Evolutionary conservation across 441 rosid species (phyloP).

Genomic region (Pelargonium hybrid): DNA sequence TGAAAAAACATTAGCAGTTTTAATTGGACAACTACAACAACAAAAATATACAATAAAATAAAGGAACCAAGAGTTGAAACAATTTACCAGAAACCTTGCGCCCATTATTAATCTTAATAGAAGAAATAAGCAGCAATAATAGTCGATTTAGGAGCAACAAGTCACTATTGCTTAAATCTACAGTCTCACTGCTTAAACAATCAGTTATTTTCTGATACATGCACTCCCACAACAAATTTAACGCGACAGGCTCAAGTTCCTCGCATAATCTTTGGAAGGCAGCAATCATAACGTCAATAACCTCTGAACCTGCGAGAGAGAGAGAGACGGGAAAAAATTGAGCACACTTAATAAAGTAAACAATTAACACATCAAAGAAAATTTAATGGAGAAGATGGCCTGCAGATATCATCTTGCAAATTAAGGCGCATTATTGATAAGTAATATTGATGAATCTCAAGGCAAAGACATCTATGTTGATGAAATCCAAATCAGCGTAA

Average conservation of each 20-base stretch:
- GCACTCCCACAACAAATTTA: slow-evolving; percentile 47
- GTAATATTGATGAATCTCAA: background rate
- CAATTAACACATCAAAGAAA: background rate
- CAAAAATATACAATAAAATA: slow-evolving; percentile 15
- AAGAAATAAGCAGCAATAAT: slow-evolving; percentile 46
- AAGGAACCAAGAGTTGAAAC: slow-evolving; percentile 15
- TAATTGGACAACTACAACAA: slow-evolving; percentile 3
- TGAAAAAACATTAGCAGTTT: slow-evolving; percentile 26
- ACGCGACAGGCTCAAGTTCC: slow-evolving; percentile 45
- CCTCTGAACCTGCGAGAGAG: slow-evolving; percentile 40
- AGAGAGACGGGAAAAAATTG: slow-evolving; percentile 2
- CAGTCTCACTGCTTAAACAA: slow-evolving; percentile 24
- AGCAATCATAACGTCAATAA: slow-evolving; percentile 51
- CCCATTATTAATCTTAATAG: slow-evolving; percentile 39
- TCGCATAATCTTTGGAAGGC: slow-evolving; percentile 55
- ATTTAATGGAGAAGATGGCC: background rate
- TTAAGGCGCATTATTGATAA: background rate
- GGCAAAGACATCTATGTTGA: background rate
- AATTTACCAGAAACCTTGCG: slow-evolving; percentile 41
- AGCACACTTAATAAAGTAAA: background rate
- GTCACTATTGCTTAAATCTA: background rate
- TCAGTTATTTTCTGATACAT: slow-evolving; percentile 41
- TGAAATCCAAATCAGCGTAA: background rate
- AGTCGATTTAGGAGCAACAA: slow-evolving; percentile 41
- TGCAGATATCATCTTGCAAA: background rate